Evolutionary conservation across 306 rosid genomes (phyloP).

Genomic region (Begonia masoniana): DNA sequence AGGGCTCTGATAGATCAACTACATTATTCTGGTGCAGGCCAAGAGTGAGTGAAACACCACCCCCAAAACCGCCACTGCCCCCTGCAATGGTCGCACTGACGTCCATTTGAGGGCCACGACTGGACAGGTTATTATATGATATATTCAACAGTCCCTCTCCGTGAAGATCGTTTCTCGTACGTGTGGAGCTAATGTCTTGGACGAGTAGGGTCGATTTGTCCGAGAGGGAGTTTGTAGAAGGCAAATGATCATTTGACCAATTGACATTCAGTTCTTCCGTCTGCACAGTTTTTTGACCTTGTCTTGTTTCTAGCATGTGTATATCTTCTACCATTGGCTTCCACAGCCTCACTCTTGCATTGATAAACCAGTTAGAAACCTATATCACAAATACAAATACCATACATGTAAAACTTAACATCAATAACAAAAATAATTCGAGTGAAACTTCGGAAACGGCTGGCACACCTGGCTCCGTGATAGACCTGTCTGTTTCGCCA

Average conservation of each 20-base stretch:
- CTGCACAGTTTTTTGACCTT: constrained; percentile 35
- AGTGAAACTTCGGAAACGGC: no score
- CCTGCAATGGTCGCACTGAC: constrained; percentile 34
- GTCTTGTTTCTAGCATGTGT: constrained; percentile 66
- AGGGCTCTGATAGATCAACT: constrained; percentile 57
- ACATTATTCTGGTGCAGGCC: constrained; percentile 85
- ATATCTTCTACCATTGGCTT: constrained; percentile 98
- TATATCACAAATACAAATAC: not conserved
- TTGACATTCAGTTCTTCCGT: constrained; percentile 1
- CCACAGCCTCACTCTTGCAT: constrained; percentile 94
- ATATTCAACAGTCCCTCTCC: constrained; percentile 22
- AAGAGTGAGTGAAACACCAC: constrained; percentile 61
- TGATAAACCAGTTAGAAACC: constrained; percentile 95
- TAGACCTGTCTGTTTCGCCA: constrained; percentile 89
- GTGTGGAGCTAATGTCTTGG: not conserved
- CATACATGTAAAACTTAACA: no score
- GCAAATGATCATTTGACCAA: constrained; percentile 19
- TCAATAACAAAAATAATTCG: no score
- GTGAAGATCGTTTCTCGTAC: constrained; percentile 27
- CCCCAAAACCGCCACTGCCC: constrained; percentile 6
- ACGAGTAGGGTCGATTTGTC: constrained; percentile 24
- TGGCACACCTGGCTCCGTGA: constrained; percentile 69
- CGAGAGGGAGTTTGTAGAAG: constrained; percentile 26
- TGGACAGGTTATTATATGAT: constrained; percentile 28
- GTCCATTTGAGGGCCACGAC: constrained; percentile 27